Evolutionary conservation across 306 rosid species (phyloP), one percentile per base, ranked within the genome.

Genomic region (Trifolium subterraneum): DNA sequence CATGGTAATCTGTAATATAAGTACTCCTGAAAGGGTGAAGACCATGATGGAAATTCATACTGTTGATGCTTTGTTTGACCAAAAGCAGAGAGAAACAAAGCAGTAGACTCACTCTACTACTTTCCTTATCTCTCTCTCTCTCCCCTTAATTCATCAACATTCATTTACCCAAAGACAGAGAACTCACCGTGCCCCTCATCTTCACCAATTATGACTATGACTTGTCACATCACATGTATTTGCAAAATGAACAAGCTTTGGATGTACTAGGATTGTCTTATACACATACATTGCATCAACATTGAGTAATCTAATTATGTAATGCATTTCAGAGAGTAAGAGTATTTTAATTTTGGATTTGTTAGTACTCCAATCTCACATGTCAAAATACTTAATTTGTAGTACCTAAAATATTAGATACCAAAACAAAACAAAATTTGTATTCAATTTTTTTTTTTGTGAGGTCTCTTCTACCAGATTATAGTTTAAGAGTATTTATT

Each of bases 141-240:
- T 4, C 18, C 18, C 31, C 3, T 27, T 27, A 4, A 29, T 4
- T 4, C 33, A 29, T 29, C 25, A 52, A 13, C 14, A 20, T 55
- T 55, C 61, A 20, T 29, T n/a, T n/a, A n/a, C n/a, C 61, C 15
- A 55, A 20, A 10, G 31, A 7, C 45, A 52, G 13, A 52, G 27
- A 54, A 58, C 45, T 12, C 65, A 20, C 16, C 45, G 4, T 72
- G n/a, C 45, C 74, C 74, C 70, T 33, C 65, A 33, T 14, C 10
- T 13, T 31, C 35, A 10, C 71, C 81, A 71, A 71, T 81, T 55
- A 75, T 64, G 42, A 71, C 70, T n/a, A 71, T 20, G 74, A 65
- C 55, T n/a, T n/a, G 76, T 82, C 72, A 72, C 68, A 68, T 72
- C 82, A 72, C 79, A 72, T 12, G 8, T 55, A 5, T 51, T 1